Evolutionary conservation across 2,329 filamentous ascomycete genomes (phyloP), one percentile per base, ranked within the genome.

Genomic region (Dothideomycetes sp.): DNA sequence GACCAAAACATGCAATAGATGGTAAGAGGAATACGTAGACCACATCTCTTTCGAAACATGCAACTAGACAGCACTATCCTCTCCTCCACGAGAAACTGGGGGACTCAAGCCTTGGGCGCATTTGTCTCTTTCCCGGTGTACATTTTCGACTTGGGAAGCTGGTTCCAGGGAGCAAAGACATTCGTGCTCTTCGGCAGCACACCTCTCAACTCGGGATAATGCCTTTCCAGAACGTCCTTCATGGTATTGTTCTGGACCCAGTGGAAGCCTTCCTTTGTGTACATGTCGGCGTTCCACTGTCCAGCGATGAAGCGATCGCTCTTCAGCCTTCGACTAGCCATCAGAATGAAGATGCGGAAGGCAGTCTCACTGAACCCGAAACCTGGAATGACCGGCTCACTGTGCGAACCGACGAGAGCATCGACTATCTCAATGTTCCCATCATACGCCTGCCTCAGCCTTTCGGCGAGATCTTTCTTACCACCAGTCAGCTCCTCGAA

Each of bases 331-430:
- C 65, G 46, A 28, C 56, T 61, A 1, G 65, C 65, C 64, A 68
- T 68, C 2, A 68, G 45, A 25, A 69, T 65, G 43, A 68, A 68
- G 1, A 69, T 53, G 0, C 65, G 51, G 46, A 70, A 69, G 2
- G 66, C 65, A 2, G 66, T 70, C 38, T 70, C 67, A 45, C 60
- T 64, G 49, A 70, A 69, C 0, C 65, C 67, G 36, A 69, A 70
- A 0, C 66, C 67, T 22, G 60, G 51, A 4, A 64, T 63, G 5
- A 69, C 41, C 0, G 64, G 64, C 48, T 70, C 67, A 31, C 59
- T 55, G 22, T 62, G 61, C 20, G 56, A 64, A 0, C 65, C 67
- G 2, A 69, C 58, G 1, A 69, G 52, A 1, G 60, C 47, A 41
- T 69, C 67, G 0, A 69, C 63, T 10, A 54, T 54, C 27, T 65